Percentiles rank a stretch among this genome's conserved stretches.
These are phyloP conservation scores for Prunus mume DNA, from an alignment of 306 rosid genomes.

Conservation along the genomic window DNA sequence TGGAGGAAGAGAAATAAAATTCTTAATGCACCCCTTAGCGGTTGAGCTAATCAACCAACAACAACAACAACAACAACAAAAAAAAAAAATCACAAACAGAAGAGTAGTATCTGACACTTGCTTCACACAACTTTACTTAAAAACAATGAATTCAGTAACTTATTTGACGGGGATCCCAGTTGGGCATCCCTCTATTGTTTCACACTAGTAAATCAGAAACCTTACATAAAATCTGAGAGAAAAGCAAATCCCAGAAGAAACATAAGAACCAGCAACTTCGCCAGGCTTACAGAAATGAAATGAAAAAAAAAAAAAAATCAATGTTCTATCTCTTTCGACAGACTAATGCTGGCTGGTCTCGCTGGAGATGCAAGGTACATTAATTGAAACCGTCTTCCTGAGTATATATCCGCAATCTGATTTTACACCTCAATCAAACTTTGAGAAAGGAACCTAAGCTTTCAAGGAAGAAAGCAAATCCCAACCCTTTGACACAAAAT, in stretches of 20 bases:
- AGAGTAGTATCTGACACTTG: slow-evolving; percentile 6
- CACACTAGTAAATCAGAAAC: slow-evolving; percentile 57
- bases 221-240: slow-evolving; percentile 52
- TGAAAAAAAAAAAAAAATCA: slow-evolving; percentile 29
- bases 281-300: slow-evolving; percentile 51
- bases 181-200: slow-evolving; percentile 37
- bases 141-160: slow-evolving; percentile 37
- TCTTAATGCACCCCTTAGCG: no score
- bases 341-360: slow-evolving; percentile 45
- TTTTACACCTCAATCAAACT: slow-evolving; percentile 71
- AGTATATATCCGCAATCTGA: slow-evolving; percentile 31
- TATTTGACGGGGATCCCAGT: slow-evolving; percentile 55
- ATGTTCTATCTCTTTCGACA: slow-evolving; percentile 48
- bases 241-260: slow-evolving; percentile 47
- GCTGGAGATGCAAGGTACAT: slow-evolving; percentile 52
- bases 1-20: no score
- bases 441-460: slow-evolving; percentile 57
- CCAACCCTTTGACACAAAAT: slow-evolving; percentile 64
- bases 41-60: no score
- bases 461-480: slow-evolving; percentile 38
- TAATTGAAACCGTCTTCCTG: slow-evolving; percentile 58
- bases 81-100: background rate
- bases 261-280: slow-evolving; percentile 51
- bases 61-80: background rate
- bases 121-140: slow-evolving; percentile 23